phyloP scores from a whole-genome alignment of 1,284 basidiomycete species.

The Porodaedalea pini region DNA sequence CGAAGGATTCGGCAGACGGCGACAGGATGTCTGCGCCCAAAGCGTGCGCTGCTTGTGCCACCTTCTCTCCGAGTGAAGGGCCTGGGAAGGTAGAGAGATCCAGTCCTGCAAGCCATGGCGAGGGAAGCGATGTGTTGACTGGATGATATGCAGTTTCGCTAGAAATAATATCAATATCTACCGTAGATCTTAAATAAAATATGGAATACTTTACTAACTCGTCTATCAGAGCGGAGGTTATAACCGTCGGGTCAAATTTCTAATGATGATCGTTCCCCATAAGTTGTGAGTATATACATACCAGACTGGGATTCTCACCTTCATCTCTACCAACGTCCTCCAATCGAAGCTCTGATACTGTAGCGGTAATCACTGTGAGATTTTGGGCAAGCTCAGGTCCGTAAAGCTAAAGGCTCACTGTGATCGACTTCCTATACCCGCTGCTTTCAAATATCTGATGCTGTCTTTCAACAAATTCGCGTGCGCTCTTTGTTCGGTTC shows the following conservation, averaged over 20 bases:
- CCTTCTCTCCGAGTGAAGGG: conserved; percentile 45
- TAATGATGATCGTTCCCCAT: conserved; percentile 22
- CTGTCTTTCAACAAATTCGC: conserved; percentile 66
- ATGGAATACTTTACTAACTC: conserved; percentile 39
- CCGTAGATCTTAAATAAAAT: neutral
- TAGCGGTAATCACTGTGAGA: neutral
- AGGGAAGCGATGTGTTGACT: conserved; percentile 36
- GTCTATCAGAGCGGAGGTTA: conserved; percentile 58
- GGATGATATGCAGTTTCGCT: conserved; percentile 42
- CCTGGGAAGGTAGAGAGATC: conserved; percentile 56
- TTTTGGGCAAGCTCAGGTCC: neutral
- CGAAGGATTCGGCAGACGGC: conserved; percentile 45
- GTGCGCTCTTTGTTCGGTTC: conserved; percentile 54
- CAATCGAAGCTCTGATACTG: conserved; percentile 78
- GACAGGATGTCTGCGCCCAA: conserved; percentile 70
- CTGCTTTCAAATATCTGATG: conserved; percentile 53
- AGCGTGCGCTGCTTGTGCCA: conserved; percentile 64
- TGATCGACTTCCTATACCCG: conserved; percentile 56
- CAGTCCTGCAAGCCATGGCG: conserved; percentile 62
- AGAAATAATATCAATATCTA: neutral
- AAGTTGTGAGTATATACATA: neutral
- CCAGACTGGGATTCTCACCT: conserved; percentile 36
- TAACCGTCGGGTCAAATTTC: conserved; percentile 47
- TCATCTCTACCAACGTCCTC: conserved; percentile 69
- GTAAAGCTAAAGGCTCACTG: conserved; percentile 38